A percentile compares a stretch with the other conserved stretches of the same genome.
phyloP scores from a whole-genome alignment of 768 basidiomycete species.

The Botryobasidium botryosum region DNA sequence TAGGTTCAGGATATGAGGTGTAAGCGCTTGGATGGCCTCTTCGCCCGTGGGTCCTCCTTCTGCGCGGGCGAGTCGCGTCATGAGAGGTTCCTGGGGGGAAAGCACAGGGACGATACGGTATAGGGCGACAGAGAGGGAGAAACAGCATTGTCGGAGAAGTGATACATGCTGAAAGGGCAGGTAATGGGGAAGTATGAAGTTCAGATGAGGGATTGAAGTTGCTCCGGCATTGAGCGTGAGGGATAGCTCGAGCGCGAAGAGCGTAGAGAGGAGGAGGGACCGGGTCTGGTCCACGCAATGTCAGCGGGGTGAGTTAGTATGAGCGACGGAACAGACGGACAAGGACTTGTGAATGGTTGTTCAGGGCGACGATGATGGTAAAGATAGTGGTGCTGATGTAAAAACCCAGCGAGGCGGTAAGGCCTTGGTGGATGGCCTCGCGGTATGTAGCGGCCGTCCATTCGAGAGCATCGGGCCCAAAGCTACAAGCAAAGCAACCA shows the following conservation, averaged over 20 bases:
- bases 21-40: conserved; percentile 13
- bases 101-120: conserved; percentile 53
- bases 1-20: not conserved
- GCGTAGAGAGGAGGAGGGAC: conserved; percentile 47
- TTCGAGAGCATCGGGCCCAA: conserved; percentile 51
- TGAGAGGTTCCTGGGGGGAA: conserved; percentile 22
- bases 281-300: conserved; percentile 43
- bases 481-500: conserved; percentile 28
- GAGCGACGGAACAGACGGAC: not conserved
- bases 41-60: conserved; percentile 36
- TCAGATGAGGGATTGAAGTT: conserved; percentile 19
- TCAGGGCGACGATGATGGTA: conserved; percentile 46
- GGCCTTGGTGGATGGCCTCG: conserved; percentile 53
- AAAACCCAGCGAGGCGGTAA: conserved; percentile 43
- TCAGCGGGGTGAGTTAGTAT: not conserved
- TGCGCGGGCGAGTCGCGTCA: conserved; percentile 22
- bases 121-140: conserved; percentile 57
- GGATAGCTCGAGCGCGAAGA: conserved; percentile 44
- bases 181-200: conserved; percentile 39
- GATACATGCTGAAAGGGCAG: conserved; percentile 61
- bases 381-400: conserved; percentile 42
- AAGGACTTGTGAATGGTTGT: conserved; percentile 43
- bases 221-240: conserved; percentile 37
- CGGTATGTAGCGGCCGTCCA: conserved; percentile 53
- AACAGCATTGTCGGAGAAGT: conserved; percentile 60